Evolutionary conservation across 164 flowering plant genomes (phyloP).

Genomic region (Vitis amurensis): DNA sequence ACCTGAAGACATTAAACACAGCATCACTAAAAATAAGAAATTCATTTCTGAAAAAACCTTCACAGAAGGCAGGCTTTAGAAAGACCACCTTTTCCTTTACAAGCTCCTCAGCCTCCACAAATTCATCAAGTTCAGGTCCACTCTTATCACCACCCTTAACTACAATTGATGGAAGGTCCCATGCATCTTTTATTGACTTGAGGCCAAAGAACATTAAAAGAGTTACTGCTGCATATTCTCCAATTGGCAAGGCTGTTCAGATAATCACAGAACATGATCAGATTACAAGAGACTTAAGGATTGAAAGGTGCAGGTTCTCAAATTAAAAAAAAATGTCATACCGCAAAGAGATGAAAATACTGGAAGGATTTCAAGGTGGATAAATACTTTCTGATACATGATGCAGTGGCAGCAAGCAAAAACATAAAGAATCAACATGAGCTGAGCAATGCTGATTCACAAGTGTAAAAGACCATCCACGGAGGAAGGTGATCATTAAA

Average conservation of each 20-base stretch:
- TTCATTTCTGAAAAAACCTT: neutral
- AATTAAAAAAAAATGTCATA: neutral
- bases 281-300: neutral
- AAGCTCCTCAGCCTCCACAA: constrained; percentile 94
- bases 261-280: constrained; percentile 4
- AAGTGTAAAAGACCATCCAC: neutral
- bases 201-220: constrained; percentile 91
- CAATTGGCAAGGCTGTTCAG: constrained; percentile 85
- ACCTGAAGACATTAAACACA: constrained; percentile 43
- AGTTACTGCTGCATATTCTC: constrained; percentile 94
- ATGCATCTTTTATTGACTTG: constrained; percentile 91
- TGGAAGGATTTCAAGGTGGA: neutral
- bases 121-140: constrained; percentile 74
- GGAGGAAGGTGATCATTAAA: too few species aligned
- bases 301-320: neutral
- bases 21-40: neutral
- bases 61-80: neutral
- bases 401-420: too few species aligned
- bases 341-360: neutral
- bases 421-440: too few species aligned
- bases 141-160: constrained; percentile 42
- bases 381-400: neutral
- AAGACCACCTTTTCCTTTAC: constrained; percentile 82
- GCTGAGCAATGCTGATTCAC: neutral
- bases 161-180: constrained; percentile 78